phyloP scores from a whole-genome alignment of 1,284 basidiomycete species.

The Ganoderma multipileum region DNA sequence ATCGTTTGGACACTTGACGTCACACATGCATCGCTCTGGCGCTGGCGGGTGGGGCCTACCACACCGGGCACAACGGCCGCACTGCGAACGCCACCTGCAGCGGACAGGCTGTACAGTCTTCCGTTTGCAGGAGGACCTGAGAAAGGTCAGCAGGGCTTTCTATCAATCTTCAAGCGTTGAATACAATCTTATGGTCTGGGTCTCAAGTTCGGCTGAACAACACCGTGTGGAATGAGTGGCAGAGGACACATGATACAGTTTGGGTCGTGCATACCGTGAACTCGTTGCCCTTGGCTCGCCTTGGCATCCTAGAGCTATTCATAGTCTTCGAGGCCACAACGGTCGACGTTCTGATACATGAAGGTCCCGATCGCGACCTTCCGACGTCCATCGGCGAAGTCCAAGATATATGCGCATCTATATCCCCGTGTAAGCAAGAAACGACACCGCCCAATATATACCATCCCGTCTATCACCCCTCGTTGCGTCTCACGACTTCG shows the following conservation, averaged over 20 bases:
- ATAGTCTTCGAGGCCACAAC: not conserved
- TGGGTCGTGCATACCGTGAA: not conserved
- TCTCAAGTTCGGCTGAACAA: not conserved
- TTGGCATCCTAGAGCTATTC: not conserved
- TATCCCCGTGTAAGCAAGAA: not conserved
- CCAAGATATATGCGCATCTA: not conserved
- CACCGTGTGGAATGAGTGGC: not conserved
- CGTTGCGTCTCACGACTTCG: conserved; percentile 12
- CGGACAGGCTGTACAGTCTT: too few species aligned
- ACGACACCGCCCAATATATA: not conserved
- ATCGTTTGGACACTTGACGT: not conserved
- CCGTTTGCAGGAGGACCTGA: not conserved
- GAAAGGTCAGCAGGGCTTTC: not conserved
- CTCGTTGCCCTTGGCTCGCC: not conserved
- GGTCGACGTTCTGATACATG: too few species aligned
- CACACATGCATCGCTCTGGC: not conserved
- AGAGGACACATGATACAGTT: not conserved
- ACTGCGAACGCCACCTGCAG: not conserved
- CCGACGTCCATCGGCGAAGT: not conserved
- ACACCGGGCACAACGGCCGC: not conserved
- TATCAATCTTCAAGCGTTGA: not conserved
- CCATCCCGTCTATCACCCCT: not conserved
- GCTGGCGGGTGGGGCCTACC: not conserved
- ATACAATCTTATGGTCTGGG: not conserved
- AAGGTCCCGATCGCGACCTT: not conserved